Conservation (phyloP, 2,329 filamentous ascomycete species). For the Aureobasidium vineae region DNA sequence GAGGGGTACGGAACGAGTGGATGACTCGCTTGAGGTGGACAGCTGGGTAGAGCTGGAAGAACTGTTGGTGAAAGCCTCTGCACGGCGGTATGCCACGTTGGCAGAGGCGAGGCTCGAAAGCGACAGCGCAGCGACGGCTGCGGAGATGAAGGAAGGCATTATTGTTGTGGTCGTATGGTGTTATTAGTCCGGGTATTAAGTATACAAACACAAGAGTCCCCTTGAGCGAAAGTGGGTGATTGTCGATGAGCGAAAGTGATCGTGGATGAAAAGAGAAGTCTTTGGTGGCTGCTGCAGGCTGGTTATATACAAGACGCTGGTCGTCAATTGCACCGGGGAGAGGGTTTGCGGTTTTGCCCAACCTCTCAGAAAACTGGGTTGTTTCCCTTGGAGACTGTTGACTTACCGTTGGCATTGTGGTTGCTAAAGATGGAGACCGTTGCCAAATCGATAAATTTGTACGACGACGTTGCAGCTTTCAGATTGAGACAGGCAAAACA, state of each 20-base stretch:
- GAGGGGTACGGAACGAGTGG: background rate
- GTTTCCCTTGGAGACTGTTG: constrained; percentile 21
- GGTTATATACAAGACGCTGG: constrained; percentile 16
- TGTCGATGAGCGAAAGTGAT: constrained; percentile 10
- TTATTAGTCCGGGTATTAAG: constrained; percentile 13
- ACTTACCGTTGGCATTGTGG: constrained; percentile 15
- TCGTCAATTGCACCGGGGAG: background rate
- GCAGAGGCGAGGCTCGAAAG: constrained; percentile 22
- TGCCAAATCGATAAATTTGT: constrained; percentile 26
- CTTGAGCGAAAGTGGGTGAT: constrained; percentile 15
- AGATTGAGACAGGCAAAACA: constrained; percentile 21
- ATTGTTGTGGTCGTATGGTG: constrained; percentile 2
- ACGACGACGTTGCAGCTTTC: constrained; percentile 13
- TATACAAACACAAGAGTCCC: constrained; percentile 21
- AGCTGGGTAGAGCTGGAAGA: background rate
- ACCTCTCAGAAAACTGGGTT: background rate
- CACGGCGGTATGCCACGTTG: constrained; percentile 15
- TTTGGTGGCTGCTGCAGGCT: constrained; percentile 14
- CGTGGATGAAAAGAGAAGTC: constrained; percentile 8
- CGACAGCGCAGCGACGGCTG: constrained; percentile 24
- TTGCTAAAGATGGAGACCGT: constrained; percentile 23
- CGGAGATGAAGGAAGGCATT: constrained; percentile 22
- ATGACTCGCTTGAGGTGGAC: background rate
- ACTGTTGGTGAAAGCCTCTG: constrained; percentile 11
- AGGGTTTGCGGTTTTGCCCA: constrained; percentile 11